Evolutionary conservation across 192 early-diverging fungal genomes (phyloP).

Genomic region (Mortierella claussenii): DNA sequence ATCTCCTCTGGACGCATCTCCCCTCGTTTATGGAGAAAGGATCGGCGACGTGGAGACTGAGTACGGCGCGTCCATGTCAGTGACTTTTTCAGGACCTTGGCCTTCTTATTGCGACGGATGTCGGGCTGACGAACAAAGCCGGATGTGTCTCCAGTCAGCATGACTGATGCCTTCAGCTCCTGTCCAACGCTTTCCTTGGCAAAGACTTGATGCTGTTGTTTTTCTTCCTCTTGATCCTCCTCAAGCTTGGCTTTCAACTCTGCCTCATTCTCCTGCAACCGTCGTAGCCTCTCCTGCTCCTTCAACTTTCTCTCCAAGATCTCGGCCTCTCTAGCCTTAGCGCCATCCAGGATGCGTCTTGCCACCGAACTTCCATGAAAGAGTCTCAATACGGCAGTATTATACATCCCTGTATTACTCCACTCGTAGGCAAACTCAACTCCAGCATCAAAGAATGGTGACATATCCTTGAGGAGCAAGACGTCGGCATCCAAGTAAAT

Average conservation of each 20-base stretch:
- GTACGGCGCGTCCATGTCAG: no score
- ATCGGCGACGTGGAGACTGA: neutral
- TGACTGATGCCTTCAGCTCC: neutral
- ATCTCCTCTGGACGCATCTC: constrained; percentile 46
- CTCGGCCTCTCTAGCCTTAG: constrained; percentile 26
- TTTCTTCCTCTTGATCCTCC: neutral
- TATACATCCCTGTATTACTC: constrained; percentile 47
- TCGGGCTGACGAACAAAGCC: constrained; percentile 1
- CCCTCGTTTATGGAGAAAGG: constrained; percentile 13
- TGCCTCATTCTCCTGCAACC: neutral
- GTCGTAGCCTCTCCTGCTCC: neutral
- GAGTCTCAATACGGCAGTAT: constrained; percentile 43
- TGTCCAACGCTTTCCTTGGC: neutral
- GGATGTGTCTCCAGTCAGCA: neutral
- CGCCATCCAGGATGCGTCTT: constrained; percentile 42
- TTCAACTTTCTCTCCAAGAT: constrained; percentile 4
- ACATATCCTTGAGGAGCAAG: constrained; percentile 44
- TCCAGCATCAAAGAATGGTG: constrained; percentile 39
- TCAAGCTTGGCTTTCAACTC: neutral
- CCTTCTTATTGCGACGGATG: neutral
- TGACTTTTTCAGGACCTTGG: neutral
- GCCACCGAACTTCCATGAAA: constrained; percentile 23
- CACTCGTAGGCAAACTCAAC: constrained; percentile 54
- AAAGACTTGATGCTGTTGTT: neutral
- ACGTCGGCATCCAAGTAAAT: constrained; percentile 55